Conservation (phyloP, 2,329 filamentous ascomycete genomes). For the Phialocephala sp. region DNA sequence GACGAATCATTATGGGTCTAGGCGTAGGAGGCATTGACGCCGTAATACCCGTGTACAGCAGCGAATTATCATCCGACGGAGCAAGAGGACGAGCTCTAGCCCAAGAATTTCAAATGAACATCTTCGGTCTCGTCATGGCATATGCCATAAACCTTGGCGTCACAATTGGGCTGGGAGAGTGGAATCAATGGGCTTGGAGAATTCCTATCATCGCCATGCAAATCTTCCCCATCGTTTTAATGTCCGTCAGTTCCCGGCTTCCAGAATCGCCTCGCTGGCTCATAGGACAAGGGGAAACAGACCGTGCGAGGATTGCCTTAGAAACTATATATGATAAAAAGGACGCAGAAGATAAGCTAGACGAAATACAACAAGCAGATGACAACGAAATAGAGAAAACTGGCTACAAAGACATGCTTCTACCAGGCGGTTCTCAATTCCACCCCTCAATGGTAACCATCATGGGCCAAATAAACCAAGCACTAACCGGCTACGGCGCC, state of each 20-base stretch:
- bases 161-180: slow-evolving; percentile 59
- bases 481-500: slow-evolving; percentile 62
- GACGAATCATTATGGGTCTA: slow-evolving; percentile 56
- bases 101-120: slow-evolving; percentile 69
- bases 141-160: slow-evolving; percentile 63
- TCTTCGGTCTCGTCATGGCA: slow-evolving; percentile 65
- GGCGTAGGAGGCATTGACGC: slow-evolving; percentile 65
- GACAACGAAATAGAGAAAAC: slow-evolving; percentile 55
- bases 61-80: slow-evolving; percentile 61
- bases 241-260: slow-evolving; percentile 57
- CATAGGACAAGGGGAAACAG: slow-evolving; percentile 54
- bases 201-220: slow-evolving; percentile 67
- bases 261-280: slow-evolving; percentile 65
- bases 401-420: slow-evolving; percentile 63
- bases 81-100: slow-evolving; percentile 62
- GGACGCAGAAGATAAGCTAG: slow-evolving; percentile 53
- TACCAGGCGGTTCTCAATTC: slow-evolving; percentile 58
- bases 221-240: slow-evolving; percentile 58
- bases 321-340: slow-evolving; percentile 55
- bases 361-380: slow-evolving; percentile 56
- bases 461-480: slow-evolving; percentile 68
- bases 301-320: slow-evolving; percentile 57
- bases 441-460: slow-evolving; percentile 65
- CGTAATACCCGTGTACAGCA: slow-evolving; percentile 64
- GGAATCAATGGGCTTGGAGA: slow-evolving; percentile 65